Percentiles rank a stretch among this genome's conserved stretches.
phyloP scores from a whole-genome alignment of 2,329 filamentous ascomycete genomes.

The Fusarium chuoi region DNA sequence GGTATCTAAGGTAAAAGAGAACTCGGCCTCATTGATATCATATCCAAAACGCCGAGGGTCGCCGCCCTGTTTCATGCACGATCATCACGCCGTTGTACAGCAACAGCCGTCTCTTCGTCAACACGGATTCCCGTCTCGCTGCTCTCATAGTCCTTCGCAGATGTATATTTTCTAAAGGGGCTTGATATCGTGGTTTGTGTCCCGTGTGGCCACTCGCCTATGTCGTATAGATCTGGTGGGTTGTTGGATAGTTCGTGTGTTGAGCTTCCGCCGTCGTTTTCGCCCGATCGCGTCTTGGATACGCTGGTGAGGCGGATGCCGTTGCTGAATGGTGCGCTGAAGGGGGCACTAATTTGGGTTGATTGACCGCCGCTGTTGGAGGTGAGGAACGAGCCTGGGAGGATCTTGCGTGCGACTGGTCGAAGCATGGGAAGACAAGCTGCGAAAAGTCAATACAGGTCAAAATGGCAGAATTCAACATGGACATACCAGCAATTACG shows the following conservation, averaged over 20 bases:
- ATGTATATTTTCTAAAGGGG: conserved; percentile 31
- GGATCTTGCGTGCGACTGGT: conserved; percentile 30
- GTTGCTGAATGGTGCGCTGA: conserved; percentile 21
- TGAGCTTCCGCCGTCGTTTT: conserved; percentile 30
- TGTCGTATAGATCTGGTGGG: conserved; percentile 21
- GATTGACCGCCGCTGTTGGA: conserved; percentile 26
- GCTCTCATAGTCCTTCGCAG: conserved; percentile 23
- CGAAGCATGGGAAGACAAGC: conserved; percentile 40
- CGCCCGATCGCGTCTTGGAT: conserved; percentile 17
- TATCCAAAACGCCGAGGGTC: conserved; percentile 27
- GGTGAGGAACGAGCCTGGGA: conserved; percentile 33
- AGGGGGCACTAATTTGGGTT: conserved; percentile 13
- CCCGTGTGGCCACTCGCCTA: conserved; percentile 24
- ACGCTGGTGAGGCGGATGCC: conserved; percentile 27
- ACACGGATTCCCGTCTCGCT: conserved; percentile 21
- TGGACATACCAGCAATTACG: conserved; percentile 41
- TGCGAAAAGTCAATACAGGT: not conserved
- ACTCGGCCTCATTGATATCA: not conserved
- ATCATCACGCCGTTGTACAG: conserved; percentile 24
- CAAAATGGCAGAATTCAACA: rapidly evolving
- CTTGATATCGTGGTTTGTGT: conserved; percentile 28
- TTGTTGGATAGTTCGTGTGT: conserved; percentile 19
- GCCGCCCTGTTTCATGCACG: conserved; percentile 26
- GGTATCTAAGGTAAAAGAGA: conserved; percentile 25
- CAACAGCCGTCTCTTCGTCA: conserved; percentile 21